Conservation (phyloP, 2,329 filamentous ascomycete species). For the Phialophora expanda region DNA sequence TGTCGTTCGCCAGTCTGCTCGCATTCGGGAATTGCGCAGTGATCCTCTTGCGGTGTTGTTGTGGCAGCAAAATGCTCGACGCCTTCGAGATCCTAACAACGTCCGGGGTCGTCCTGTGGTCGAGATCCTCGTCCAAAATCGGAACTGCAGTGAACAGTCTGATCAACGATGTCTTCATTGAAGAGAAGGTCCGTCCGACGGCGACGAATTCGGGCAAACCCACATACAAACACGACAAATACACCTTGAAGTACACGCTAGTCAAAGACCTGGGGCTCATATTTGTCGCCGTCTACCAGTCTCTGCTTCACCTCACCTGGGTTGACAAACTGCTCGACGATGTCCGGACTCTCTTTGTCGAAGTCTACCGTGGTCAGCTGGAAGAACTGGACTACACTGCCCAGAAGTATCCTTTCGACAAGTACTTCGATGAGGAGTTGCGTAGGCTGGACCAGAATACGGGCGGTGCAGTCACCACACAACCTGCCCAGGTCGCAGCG, state of each 20-base stretch:
- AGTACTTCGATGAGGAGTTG: conserved; percentile 93
- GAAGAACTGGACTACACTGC: conserved; percentile 78
- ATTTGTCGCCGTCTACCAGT: conserved; percentile 97
- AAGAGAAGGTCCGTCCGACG: conserved; percentile 74
- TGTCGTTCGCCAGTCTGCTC: neutral
- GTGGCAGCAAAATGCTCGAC: conserved; percentile 73
- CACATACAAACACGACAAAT: conserved; percentile 86
- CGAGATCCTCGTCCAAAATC: conserved; percentile 79
- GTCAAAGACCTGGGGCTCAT: conserved; percentile 93
- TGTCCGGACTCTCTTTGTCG: conserved; percentile 87
- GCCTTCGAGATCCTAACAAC: conserved; percentile 96
- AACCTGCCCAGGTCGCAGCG: conserved; percentile 48
- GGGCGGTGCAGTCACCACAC: conserved; percentile 50
- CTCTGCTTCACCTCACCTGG: conserved; percentile 92
- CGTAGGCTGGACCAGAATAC: conserved; percentile 70
- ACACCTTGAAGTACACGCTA: conserved; percentile 91
- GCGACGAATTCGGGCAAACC: conserved; percentile 69
- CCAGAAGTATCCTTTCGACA: conserved; percentile 83
- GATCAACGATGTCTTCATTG: conserved; percentile 96
- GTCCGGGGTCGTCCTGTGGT: conserved; percentile 96
- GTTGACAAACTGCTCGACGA: conserved; percentile 96
- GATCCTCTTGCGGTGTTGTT: neutral
- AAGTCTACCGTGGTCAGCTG: conserved; percentile 86
- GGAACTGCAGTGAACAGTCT: conserved; percentile 89
- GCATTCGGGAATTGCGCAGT: neutral